Percentiles rank a stretch among this genome's conserved stretches.
phyloP scores from a whole-genome alignment of 371 early-diverging fungal species.

The Apophysomyces elegans region DNA sequence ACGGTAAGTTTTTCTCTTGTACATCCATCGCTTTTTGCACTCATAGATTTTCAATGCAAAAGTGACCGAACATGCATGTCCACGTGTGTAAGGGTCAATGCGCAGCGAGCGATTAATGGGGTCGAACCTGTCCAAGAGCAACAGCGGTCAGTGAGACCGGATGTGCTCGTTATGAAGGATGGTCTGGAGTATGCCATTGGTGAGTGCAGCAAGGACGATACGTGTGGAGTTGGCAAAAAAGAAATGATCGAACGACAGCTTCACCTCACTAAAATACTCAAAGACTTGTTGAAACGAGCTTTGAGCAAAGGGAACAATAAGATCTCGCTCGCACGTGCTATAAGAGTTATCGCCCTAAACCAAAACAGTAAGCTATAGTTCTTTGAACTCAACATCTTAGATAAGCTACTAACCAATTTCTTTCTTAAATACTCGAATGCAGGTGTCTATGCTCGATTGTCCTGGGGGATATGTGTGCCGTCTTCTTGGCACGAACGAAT shows the following conservation, averaged over 20 bases:
- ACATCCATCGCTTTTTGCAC: not conserved
- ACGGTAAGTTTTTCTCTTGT: too few relatives aligned
- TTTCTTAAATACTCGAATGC: not conserved
- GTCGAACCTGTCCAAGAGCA: constrained; percentile 1
- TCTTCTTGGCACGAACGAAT: not conserved
- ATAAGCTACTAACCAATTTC: not conserved
- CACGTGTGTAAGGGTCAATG: constrained; percentile 5
- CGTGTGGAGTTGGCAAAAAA: not conserved
- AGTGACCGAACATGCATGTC: constrained; percentile 11
- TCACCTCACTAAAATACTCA: not conserved
- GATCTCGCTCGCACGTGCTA: not conserved
- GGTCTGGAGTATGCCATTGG: constrained; percentile 7
- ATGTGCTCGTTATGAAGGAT: constrained; percentile 12
- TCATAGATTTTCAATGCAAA: not conserved
- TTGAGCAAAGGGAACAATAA: not conserved
- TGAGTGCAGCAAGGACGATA: constrained; percentile 6
- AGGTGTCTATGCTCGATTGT: not conserved
- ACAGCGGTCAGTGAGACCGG: constrained; percentile 10
- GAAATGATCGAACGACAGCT: not conserved
- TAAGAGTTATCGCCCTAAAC: not conserved
- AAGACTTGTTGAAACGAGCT: not conserved
- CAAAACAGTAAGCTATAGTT: not conserved
- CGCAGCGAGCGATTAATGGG: not conserved
- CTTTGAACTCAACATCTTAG: not conserved
- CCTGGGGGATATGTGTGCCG: not conserved